Percentiles rank a stretch among this genome's conserved stretches.
These are phyloP conservation scores for Pseudogymnoascus sp. DNA, from an alignment of 2,329 filamentous ascomycete species.

Conservation along the genomic window DNA sequence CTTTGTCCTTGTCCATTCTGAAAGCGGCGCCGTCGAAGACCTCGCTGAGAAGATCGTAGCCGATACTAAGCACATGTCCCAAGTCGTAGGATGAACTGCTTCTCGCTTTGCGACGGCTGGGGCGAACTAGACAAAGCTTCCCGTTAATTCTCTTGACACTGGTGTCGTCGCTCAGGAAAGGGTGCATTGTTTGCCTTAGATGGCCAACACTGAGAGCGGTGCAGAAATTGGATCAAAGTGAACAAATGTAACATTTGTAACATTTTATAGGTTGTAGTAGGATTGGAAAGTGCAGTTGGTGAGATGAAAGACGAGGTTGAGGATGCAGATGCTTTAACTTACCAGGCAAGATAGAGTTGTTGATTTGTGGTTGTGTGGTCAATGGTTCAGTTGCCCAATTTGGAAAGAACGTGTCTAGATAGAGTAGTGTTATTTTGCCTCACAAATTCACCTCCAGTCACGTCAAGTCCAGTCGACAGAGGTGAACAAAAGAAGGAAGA, in stretches of 20 bases:
- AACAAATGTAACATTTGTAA: background rate
- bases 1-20: conserved; percentile 5
- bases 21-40: background rate
- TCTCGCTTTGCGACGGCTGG: background rate
- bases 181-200: conserved; percentile 1
- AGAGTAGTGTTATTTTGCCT: background rate
- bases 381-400: background rate
- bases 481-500: background rate
- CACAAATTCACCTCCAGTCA: background rate
- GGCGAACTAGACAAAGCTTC: background rate
- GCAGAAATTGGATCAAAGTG: background rate
- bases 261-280: background rate
- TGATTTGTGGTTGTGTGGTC: background rate
- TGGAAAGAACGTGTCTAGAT: background rate
- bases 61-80: background rate
- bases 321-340: background rate
- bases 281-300: background rate
- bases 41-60: conserved; percentile 1
- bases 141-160: conserved; percentile 9
- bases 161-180: background rate
- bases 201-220: background rate
- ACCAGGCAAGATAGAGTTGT: conserved; percentile 1
- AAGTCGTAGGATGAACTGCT: background rate
- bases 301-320: background rate
- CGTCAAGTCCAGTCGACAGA: background rate